Evolutionary conservation across 1,284 basidiomycete genomes (phyloP), one percentile per base, ranked within the genome.

Genomic region (Schizophyllum amplum): DNA sequence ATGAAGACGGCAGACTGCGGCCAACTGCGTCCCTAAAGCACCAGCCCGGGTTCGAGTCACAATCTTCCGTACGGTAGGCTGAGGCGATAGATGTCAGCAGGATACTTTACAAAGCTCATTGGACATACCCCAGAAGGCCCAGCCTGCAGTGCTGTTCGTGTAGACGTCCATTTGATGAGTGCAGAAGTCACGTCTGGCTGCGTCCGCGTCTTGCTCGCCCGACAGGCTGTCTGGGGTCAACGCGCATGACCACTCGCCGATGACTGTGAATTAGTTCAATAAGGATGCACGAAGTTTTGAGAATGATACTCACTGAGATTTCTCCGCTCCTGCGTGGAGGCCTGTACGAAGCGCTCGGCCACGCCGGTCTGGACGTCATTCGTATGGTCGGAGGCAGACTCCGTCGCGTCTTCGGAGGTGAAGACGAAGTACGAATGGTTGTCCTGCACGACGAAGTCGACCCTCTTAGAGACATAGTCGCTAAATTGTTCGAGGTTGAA

Each of bases 161-260:
- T 89, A 92, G 1, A 80, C 75, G 24, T 80, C 74, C 71, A 82
- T 74, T 62, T 91, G 87, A 1, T 75, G 77, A 6, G 73, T 71
- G 65, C 88, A 89, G 65, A 88, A 90, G 4, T 77, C 69, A 53
- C 69, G 72, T 50, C 76, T 73, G 23, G 81, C 78, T 2, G 66
- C 66, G n/a, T 71, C 66, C 5, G 75, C 72, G 64, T 88, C 72
- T 1, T 66, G 55, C 58, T 81, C 81, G 13, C 69, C 67, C 13
- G 75, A 66, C 6, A 88, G 66, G 62, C 85, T 86, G 58, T 81
- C 67, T 11, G 72, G 70, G 1, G 83, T 81, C 20, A 90, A 73
- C 0, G 88, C 87, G 62, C 86, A 87, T 1, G 85, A 87, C 78
- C 81, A 89, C 69, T 89, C 87, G 58, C 77, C 86, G 11, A 91